Percentiles rank a stretch among this genome's conserved stretches.
phyloP scores from a whole-genome alignment of 352 stramenopile species.

The Phytophthora pisi region DNA sequence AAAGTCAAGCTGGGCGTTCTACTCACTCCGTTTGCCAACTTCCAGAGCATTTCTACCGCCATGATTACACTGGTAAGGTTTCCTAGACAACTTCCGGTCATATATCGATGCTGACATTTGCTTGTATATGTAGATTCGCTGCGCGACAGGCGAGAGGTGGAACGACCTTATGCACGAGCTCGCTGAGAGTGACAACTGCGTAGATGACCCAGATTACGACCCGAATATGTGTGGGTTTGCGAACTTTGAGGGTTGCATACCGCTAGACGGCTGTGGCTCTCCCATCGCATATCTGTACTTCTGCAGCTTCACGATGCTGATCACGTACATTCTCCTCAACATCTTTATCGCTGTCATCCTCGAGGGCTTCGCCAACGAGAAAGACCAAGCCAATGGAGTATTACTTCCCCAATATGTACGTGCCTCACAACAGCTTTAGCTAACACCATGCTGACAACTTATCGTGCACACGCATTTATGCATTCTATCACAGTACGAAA shows the following conservation, averaged over 20 bases:
- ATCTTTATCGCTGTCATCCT: conserved; percentile 90
- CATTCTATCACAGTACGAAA: conserved; percentile 41
- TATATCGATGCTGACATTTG: not conserved
- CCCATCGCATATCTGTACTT: conserved; percentile 59
- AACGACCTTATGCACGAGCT: conserved; percentile 88
- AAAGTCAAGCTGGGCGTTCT: conserved; percentile 61
- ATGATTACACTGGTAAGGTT: conserved; percentile 73
- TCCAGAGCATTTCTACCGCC: conserved; percentile 73
- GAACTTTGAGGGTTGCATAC: conserved; percentile 40
- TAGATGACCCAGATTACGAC: conserved; percentile 39
- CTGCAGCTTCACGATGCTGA: conserved; percentile 83
- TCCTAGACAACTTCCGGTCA: not conserved
- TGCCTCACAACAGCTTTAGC: not conserved
- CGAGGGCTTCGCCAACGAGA: conserved; percentile 80
- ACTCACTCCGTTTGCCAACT: conserved; percentile 82
- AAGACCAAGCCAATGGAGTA: conserved; percentile 61
- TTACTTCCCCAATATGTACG: conserved; percentile 50
- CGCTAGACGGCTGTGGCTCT: conserved; percentile 61
- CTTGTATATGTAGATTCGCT: conserved; percentile 57
- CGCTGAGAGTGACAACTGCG: conserved; percentile 35
- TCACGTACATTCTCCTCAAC: conserved; percentile 87
- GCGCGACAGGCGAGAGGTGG: conserved; percentile 89
- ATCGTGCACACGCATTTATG: not conserved
- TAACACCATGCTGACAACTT: not conserved
- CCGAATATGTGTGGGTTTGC: conserved; percentile 53